Base-by-base conservation (phyloP, 768 basidiomycete species). In the Gymnopilus junonius region DNA sequence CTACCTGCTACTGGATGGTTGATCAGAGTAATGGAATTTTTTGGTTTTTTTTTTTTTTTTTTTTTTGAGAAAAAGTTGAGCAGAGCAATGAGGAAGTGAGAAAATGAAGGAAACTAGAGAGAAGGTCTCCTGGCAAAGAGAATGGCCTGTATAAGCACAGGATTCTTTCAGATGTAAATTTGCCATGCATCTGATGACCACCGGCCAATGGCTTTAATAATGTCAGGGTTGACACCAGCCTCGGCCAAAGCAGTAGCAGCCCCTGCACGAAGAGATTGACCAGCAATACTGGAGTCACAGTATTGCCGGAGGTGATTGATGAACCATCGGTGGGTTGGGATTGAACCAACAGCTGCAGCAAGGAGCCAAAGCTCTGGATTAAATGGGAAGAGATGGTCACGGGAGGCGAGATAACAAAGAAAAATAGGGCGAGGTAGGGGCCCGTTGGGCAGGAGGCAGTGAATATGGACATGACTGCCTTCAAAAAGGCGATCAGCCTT, bases 401-500 rank as follows among this genome's bases (percentile, higher is more conserved):
- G 50, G 8, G 32, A 25, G 15, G 7, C 14, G 21, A 57, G 21
- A 29, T 56, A 57, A 1, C 37, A 32, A 11, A 0, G 14, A 39
- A 43, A 21, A n/a, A 12, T 27, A 20, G 53, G 39, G 48, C 0
- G 29, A 50, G 5, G 39, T 40, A 5, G 45, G 35, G 7, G 56
- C 31, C 1, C 5, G 4, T 0, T 45, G n/a, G 23, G n/a, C n/a
- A n/a, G n/a, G n/a, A n/a, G n/a, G n/a, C n/a, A n/a, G n/a, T n/a
- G n/a, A n/a, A 70, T 58, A 1, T 69, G 54, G 31, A 74, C 56
- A 5, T 48, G 42, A 34, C 60, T 73, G 1, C 69, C 74, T 42
- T 68, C 65, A 45, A 69, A 71, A 15, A 62, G 57, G 0, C 45
- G 61, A 58, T 79, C 77, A 1, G 69, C 69, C 55, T 80, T 80